These are phyloP conservation scores for Adenanthera pavonina DNA, from an alignment of 306 rosid species.

Conservation along the genomic window DNA sequence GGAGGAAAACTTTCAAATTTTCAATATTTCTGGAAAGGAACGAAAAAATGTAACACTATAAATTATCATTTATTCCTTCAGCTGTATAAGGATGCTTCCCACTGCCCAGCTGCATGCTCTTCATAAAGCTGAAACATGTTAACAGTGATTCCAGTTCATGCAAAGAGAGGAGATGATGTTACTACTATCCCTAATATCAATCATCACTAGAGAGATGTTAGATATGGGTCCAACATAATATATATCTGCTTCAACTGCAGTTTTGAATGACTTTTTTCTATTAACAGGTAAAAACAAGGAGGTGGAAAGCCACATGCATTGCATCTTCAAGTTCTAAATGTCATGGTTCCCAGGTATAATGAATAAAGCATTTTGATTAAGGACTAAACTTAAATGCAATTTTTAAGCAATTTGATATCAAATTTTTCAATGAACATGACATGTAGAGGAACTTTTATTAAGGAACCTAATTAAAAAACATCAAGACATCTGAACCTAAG, in stretches of 20 bases:
- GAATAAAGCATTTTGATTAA: constrained; percentile 1
- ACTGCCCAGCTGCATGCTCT: background rate
- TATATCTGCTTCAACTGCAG: constrained; percentile 28
- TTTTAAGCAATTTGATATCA: background rate
- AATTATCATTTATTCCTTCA: constrained; percentile 6
- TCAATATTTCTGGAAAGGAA: constrained; percentile 22
- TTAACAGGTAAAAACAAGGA: background rate
- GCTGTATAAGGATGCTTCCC: background rate
- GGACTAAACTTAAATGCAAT: background rate
- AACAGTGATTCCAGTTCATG: constrained; percentile 27
- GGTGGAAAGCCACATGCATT: background rate
- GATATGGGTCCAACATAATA: background rate
- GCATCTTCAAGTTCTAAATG: constrained; percentile 16
- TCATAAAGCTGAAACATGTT: constrained; percentile 26
- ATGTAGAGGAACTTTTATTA: background rate
- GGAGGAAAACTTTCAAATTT: constrained; percentile 10
- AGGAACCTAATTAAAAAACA: background rate
- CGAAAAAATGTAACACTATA: background rate
- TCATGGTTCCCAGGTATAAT: constrained; percentile 20
- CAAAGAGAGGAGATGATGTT: constrained; percentile 31
- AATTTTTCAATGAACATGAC: background rate
- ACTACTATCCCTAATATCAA: constrained; percentile 18
- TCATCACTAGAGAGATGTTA: background rate
- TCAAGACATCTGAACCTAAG: background rate
- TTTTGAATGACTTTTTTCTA: constrained; percentile 6